Conservation (phyloP, 176 grass and related monocot genomes). For the Puya raimondii region DNA sequence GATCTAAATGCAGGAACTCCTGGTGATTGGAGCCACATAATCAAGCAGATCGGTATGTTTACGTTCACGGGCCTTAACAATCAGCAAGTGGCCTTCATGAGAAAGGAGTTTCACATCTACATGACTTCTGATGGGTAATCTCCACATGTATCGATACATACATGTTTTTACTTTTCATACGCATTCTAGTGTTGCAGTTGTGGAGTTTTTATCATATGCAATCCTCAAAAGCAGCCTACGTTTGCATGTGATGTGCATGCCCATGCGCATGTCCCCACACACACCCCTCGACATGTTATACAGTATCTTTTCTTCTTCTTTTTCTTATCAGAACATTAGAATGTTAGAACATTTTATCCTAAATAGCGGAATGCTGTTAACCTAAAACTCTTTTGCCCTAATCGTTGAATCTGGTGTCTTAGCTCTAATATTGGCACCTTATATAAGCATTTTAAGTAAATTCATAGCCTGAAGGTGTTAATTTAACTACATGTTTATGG, state of each 20-base stretch:
- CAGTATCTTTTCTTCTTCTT: too few species aligned
- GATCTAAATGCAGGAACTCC: slow-evolving; percentile 52
- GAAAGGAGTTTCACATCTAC: slow-evolving; percentile 85
- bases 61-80: slow-evolving; percentile 94
- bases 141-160: slow-evolving; percentile 1
- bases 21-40: slow-evolving; percentile 97
- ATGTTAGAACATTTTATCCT: too few species aligned
- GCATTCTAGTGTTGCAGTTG: background rate
- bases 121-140: slow-evolving; percentile 99
- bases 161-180: background rate
- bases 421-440: background rate
- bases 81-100: slow-evolving; percentile 95
- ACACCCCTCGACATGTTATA: too few species aligned
- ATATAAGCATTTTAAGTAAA: background rate
- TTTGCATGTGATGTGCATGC: too few species aligned
- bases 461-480: background rate
- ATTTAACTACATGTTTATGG: background rate
- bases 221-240: background rate
- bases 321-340: too few species aligned
- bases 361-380: too few species aligned
- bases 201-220: background rate
- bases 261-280: too few species aligned
- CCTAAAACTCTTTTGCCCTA: too few species aligned
- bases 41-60: slow-evolving; percentile 99
- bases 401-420: background rate